Percentiles rank a stretch among this genome's conserved stretches.
These are phyloP conservation scores for Oryza coarctata DNA, from an alignment of 176 grass and related monocot species.

Conservation along the genomic window DNA sequence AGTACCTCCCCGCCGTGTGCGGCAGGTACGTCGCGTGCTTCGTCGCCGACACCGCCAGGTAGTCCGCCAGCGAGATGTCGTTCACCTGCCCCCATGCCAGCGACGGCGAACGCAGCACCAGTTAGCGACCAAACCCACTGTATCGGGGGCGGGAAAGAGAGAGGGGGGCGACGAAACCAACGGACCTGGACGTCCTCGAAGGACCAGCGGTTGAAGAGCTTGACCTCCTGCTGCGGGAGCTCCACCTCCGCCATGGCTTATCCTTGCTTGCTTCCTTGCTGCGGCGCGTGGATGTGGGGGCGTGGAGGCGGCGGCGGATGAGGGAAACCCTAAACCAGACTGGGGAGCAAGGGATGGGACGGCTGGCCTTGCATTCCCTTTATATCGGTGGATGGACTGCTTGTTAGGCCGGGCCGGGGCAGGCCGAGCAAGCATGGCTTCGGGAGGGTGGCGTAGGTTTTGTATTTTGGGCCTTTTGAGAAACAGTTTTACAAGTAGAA, in stretches of 20 bases:
- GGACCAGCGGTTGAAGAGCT: slow-evolving; percentile 37
- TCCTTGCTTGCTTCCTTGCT: neutral
- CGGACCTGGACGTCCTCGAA: slow-evolving; percentile 36
- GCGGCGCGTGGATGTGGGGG: too few species aligned
- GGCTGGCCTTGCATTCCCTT: neutral
- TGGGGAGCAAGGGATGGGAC: neutral
- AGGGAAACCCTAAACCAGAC: neutral
- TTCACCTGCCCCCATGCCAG: slow-evolving; percentile 27
- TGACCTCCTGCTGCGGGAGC: slow-evolving; percentile 3
- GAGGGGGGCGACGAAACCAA: too few species aligned
- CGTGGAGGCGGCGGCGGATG: neutral
- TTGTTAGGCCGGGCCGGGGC: neutral
- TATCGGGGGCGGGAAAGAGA: too few species aligned
- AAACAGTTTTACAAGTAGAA: neutral
- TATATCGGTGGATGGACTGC: neutral
- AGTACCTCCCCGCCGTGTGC: slow-evolving; percentile 66
- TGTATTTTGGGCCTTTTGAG: neutral
- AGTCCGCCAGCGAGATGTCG: slow-evolving; percentile 64
- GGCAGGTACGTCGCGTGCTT: slow-evolving; percentile 67
- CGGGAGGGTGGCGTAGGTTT: neutral
- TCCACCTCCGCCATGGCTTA: slow-evolving; percentile 20
- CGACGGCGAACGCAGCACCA: too few species aligned
- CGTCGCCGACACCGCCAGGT: slow-evolving; percentile 51
- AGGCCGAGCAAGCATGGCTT: neutral
- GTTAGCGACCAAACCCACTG: neutral